phyloP scores from a whole-genome alignment of 2,329 filamentous ascomycete genomes.

The Bipolaris zeicola region DNA sequence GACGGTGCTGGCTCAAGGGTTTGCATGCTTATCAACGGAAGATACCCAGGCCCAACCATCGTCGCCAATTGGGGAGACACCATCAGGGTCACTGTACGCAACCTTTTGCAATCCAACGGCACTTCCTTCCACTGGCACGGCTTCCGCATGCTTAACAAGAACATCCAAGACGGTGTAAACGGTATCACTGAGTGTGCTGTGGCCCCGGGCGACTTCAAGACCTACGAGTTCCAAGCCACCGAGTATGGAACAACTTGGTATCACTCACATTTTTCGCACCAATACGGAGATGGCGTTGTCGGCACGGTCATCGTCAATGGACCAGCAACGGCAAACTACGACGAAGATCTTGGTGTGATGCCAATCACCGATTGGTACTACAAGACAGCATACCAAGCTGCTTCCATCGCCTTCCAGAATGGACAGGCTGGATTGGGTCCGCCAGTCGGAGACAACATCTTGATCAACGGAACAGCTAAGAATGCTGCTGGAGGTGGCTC shows the following conservation, averaged over 20 bases:
- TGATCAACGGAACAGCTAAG: constrained; percentile 63
- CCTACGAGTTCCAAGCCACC: constrained; percentile 37
- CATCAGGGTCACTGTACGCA: constrained; percentile 56
- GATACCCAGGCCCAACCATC: constrained; percentile 66
- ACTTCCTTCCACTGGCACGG: constrained; percentile 70
- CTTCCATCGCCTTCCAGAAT: constrained; percentile 27
- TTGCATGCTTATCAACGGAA: constrained; percentile 52
- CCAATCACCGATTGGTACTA: constrained; percentile 52
- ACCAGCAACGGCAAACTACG: constrained; percentile 40
- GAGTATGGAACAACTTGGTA: constrained; percentile 47
- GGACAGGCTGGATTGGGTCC: constrained; percentile 28
- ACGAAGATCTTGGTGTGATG: constrained; percentile 36
- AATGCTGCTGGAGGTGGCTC: constrained; percentile 46
- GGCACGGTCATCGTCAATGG: constrained; percentile 42
- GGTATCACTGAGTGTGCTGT: constrained; percentile 51
- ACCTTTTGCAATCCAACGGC: constrained; percentile 61
- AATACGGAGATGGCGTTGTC: constrained; percentile 52
- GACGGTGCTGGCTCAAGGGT: constrained; percentile 46
- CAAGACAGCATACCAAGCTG: constrained; percentile 38
- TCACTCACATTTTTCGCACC: constrained; percentile 51
- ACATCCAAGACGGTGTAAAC: constrained; percentile 60
- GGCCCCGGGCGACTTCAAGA: constrained; percentile 56
- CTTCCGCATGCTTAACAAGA: constrained; percentile 61
- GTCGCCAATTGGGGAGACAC: constrained; percentile 55
- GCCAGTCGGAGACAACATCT: constrained; percentile 51